Evolutionary conservation across 139 green algal species (phyloP).

Genomic region (Pseudopediastrum boryanum): DNA sequence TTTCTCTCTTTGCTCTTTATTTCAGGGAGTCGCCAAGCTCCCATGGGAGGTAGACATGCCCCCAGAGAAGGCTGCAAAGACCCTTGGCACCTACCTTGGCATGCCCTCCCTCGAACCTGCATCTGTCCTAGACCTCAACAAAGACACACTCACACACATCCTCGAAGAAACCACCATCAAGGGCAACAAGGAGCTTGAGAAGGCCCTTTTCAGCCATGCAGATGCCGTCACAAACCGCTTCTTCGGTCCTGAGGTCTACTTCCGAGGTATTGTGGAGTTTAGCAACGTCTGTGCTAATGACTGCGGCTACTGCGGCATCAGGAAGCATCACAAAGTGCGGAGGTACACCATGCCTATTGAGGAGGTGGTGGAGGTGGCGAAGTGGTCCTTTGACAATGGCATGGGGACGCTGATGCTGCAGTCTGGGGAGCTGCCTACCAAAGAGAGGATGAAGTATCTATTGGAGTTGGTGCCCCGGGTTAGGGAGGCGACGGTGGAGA

Average conservation of each 20-base stretch:
- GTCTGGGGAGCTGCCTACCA: conserved; percentile 60
- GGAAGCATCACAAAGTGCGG: conserved; percentile 50
- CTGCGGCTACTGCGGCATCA: conserved; percentile 74
- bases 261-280: conserved; percentile 69
- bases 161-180: conserved; percentile 45
- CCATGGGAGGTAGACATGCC: conserved; percentile 59
- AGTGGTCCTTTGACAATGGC: conserved; percentile 59
- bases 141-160: conserved; percentile 47
- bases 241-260: conserved; percentile 61
- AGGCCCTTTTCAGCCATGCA: conserved; percentile 61
- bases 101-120: conserved; percentile 42
- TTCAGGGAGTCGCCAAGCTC: conserved; percentile 46
- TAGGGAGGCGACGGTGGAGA: conserved; percentile 40
- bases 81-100: conserved; percentile 61
- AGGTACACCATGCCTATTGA: conserved; percentile 37
- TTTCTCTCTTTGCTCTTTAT: too few relatives aligned
- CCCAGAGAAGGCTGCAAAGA: conserved; percentile 41
- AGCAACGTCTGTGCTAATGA: conserved; percentile 71
- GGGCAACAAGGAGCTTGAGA: conserved; percentile 53
- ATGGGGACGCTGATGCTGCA: conserved; percentile 76
- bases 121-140: conserved; percentile 47
- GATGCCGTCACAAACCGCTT: conserved; percentile 53
- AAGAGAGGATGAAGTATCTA: conserved; percentile 57
- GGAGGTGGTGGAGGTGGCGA: conserved; percentile 62
- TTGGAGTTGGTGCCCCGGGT: conserved; percentile 41